A percentile compares a stretch with the other conserved stretches of the same genome.
These are phyloP conservation scores for Datisca glomerata DNA, from an alignment of 306 rosid species.

Conservation along the genomic window DNA sequence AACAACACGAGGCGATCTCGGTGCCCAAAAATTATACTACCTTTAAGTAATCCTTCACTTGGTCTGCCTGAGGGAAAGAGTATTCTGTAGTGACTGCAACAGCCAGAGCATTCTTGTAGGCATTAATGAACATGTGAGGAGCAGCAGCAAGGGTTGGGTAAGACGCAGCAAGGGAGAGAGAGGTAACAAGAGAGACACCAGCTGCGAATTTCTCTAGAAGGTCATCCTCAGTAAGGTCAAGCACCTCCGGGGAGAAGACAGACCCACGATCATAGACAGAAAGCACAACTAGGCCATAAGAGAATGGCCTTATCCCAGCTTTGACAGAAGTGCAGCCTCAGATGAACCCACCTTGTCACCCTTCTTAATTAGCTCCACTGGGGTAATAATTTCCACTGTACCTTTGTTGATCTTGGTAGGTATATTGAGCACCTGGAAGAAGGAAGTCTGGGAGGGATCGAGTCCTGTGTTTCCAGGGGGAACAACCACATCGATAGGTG, in stretches of 20 bases:
- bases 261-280: constrained; percentile 73
- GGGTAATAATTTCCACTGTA: constrained; percentile 82
- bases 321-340: constrained; percentile 85
- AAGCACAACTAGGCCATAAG: constrained; percentile 74
- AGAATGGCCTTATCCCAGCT: constrained; percentile 90
- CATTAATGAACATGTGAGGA: constrained; percentile 67
- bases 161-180: constrained; percentile 53
- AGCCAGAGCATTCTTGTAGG: constrained; percentile 60
- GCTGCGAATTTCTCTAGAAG: constrained; percentile 50
- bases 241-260: constrained; percentile 74
- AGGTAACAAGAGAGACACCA: constrained; percentile 64
- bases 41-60: constrained; percentile 70
- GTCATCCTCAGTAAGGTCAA: constrained; percentile 72
- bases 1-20: too few species aligned
- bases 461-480: constrained; percentile 65
- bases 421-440: constrained; percentile 87
- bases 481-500: constrained; percentile 85
- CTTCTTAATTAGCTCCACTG: constrained; percentile 88
- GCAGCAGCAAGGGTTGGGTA: constrained; percentile 89
- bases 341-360: constrained; percentile 92
- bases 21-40: constrained; percentile 9
- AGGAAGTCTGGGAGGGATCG: constrained; percentile 15
- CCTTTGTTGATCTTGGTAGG: constrained; percentile 95
- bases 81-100: constrained; percentile 54
- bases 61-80: constrained; percentile 55